Base-by-base conservation (phyloP, 1,139 yeast species). In the Insectozyma bohioensis region DNA sequence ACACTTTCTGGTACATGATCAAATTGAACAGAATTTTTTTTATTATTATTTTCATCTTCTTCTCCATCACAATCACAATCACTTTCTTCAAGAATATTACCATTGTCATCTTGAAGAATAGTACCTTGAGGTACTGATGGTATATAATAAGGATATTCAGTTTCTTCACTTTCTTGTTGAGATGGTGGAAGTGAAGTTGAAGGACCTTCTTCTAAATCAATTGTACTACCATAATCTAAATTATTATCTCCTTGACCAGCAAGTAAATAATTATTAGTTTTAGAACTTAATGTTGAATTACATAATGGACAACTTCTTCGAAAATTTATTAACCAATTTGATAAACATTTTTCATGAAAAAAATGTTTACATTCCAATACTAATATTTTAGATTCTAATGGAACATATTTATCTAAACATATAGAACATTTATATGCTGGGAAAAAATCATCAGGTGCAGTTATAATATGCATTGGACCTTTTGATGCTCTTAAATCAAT, bases 281-380 rank as follows among this genome's bases (percentile, higher is more conserved):
- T 30, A 13, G 30, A 22, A 36, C 33, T 37, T 17, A 62, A 46
- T 6, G 51, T 37, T 14, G 56, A 49, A 43, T 68, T 68, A 43
- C 75, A 69, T 41, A 69, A 57, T 0, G 75, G 75, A 46, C 75
- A 69, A 35, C 66, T 63, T 36, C 72, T 49, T 31, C 58, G 55
- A 47, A 68, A 69, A 45, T 68, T 67, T 17, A 69, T 61, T 29
- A 69, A 52, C 75, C 75, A 69, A 41, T 67, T 68, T 13, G 71
- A 60, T 33, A 69, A 55, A 42, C 75, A 69, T 20, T 51, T 49
- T 39, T 69, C 71, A 43, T 69, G 75, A 42, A 57, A 68, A 21
- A 68, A 56, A 46, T 69, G 75, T 42, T 66, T 66, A 43, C 75
- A 69, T 14, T 58, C 61, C 34, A 69, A 52, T n/a, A 68, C 62